Evolutionary conservation across 345 rosid genomes (phyloP), one percentile per base, ranked within the genome.

Genomic region (Linum usitatissimum): DNA sequence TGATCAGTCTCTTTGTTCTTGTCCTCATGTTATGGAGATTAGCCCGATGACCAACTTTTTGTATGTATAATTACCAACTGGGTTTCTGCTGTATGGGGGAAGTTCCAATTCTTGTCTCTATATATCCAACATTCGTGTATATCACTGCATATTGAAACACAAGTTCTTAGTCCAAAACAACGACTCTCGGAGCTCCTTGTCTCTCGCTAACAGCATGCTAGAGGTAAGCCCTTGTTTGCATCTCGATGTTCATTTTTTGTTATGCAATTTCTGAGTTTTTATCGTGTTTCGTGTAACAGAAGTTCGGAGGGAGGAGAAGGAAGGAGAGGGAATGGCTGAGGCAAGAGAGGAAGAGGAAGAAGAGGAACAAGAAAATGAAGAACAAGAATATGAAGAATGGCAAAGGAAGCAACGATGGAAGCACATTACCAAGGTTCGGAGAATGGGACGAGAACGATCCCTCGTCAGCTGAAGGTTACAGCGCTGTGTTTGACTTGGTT

Each of bases 351-450:
- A 45, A 45, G 51, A 10, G 51, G 51, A 45, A 45, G 51, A 45
- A 45, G 51, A 15, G 10, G 51, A 45, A 45, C 4, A 12, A 45
- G 51, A 45, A 15, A 12, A 40, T 6, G 15, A 45, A 12, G 51
- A 45, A 4, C 15, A 45, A 42, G 10, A 42, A 15, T 3, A 45
- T 4, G 51, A 9, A 45, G 51, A 45, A 45, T 15, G 17, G 10
- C 51, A 45, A 45, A 10, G 51, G 51, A 1, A 45, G 49, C 9
- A 60, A 60, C 13, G 49, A 23, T n/a, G 21, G 48, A 14, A 15
- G 63, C 28, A 14, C 63, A 38, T 20, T 60, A 6, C 63, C 63
- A 6, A 60, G 45, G 40, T 60, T 60, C 18, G 63, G 63, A 19
- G 63, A 60, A 12, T 39, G 63, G 63, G 49, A 60, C 13, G 63